phyloP scores from a whole-genome alignment of 495 filamentous ascomycete genomes.

The Penicillium steckii region DNA sequence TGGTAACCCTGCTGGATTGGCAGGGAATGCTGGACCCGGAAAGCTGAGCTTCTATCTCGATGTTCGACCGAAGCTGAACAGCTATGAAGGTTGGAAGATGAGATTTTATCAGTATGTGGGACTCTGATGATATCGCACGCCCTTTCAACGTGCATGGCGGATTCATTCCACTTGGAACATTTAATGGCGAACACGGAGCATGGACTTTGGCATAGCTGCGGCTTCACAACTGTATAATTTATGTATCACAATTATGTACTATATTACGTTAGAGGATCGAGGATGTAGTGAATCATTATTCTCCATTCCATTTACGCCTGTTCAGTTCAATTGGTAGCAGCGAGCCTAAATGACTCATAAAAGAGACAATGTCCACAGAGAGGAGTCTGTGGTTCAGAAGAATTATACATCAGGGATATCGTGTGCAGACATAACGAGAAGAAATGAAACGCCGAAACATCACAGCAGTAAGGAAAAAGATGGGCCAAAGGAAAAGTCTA shows the following conservation, averaged over 20 bases:
- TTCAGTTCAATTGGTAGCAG: constrained; percentile 7
- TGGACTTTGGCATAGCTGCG: constrained; percentile 16
- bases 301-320: constrained; percentile 22
- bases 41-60: constrained; percentile 91
- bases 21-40: constrained; percentile 49
- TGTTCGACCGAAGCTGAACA: constrained; percentile 92
- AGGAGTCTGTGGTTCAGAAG: neutral
- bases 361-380: constrained; percentile 10
- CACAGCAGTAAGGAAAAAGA: neutral
- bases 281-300: constrained; percentile 18
- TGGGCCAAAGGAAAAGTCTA: constrained; percentile 18
- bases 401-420: constrained; percentile 31
- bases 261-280: constrained; percentile 16
- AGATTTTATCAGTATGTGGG: constrained; percentile 63
- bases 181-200: constrained; percentile 33
- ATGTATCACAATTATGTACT: constrained; percentile 45
- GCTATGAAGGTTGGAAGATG: constrained; percentile 87
- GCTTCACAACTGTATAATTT: constrained; percentile 31
- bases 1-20: constrained; percentile 27
- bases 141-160: neutral
- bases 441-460: constrained; percentile 1
- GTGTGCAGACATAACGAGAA: constrained; percentile 21
- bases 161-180: constrained; percentile 5
- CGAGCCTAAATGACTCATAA: constrained; percentile 15
- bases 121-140: constrained; percentile 29